Evolutionary conservation across 2,329 filamentous ascomycete genomes (phyloP), one percentile per base, ranked within the genome.

Genomic region (Tolypocladium tropicale): DNA sequence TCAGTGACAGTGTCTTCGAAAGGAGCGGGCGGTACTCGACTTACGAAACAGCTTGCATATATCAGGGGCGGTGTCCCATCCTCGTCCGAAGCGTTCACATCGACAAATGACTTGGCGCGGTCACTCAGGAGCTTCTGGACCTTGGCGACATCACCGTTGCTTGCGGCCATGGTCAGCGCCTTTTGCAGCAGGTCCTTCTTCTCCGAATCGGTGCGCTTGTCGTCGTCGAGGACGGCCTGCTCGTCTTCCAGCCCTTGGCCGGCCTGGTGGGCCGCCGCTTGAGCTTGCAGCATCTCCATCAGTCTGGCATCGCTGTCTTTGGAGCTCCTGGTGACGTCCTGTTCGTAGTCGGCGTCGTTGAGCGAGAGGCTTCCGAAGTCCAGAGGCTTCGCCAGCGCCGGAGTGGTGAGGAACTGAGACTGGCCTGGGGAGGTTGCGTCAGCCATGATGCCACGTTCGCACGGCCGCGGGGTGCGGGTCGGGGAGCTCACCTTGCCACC

Each of bases 41-140:
- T 71, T 72, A 90, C 92, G 78, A 99, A 99, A 68, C 94, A 99
- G 76, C 92, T 96, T 14, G 94, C 94, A 70, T 99, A 99, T 59
- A 99, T 96, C 60, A 99, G 75, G 2, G 94, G 90, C n/a, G 92
- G 89, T 1, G 94, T 97, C 18, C 94, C 94, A 69, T 99, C 94
- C 64, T 95, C 89, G 68, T 99, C 94, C 14, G 89, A 82, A 56
- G 86, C 85, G 72, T 99, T 89, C 62, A 96, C 81, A 70, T 97
- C 87, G 57, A 97, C 81, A 66, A 85, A 91, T 11, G 81, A 70
- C 64, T 84, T 89, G 16, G 89, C 88, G 56, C 84, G 83, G 21
- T 91, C 91, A 48, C 79, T 74, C 4, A 97, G 75, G 43, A 99
- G 80, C 66, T 84, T 86, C 61, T 82, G 79, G 51, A 99, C 86